Conservation (phyloP, 1,284 basidiomycete species). For the Phlebopus sp. region DNA sequence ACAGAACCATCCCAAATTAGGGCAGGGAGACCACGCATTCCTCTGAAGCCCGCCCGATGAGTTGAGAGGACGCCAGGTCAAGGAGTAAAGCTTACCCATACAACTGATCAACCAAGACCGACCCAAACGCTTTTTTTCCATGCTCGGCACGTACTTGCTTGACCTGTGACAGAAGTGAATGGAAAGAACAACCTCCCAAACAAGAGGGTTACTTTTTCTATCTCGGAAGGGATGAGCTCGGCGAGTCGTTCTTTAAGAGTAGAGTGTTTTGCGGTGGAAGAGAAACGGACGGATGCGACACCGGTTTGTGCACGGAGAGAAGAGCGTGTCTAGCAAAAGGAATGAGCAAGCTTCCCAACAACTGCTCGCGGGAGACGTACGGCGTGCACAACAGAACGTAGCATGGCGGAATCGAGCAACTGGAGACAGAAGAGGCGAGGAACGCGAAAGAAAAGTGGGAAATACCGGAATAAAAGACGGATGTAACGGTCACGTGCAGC, state of each 20-base stretch:
- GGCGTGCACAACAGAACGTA: slow-evolving; percentile 45
- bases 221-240: slow-evolving; percentile 86
- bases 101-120: slow-evolving; percentile 88
- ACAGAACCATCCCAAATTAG: slow-evolving; percentile 97
- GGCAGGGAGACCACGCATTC: slow-evolving; percentile 87
- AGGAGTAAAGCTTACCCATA: slow-evolving; percentile 56
- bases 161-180: slow-evolving; percentile 48
- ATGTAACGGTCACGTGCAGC: slow-evolving; percentile 15
- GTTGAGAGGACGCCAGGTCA: slow-evolving; percentile 3
- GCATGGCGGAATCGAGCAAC: slow-evolving; percentile 17
- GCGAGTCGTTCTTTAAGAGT: slow-evolving; percentile 88
- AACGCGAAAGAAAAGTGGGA: slow-evolving; percentile 17
- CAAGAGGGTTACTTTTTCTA: slow-evolving; percentile 66
- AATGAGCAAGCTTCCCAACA: slow-evolving; percentile 11
- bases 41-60: slow-evolving; percentile 53
- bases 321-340: slow-evolving; percentile 42
- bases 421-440: slow-evolving; percentile 9
- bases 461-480: slow-evolving; percentile 23
- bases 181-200: neutral
- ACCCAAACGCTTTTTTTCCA: slow-evolving; percentile 89
- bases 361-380: slow-evolving; percentile 34
- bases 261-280: slow-evolving; percentile 66
- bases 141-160: slow-evolving; percentile 81
- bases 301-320: slow-evolving; percentile 41
- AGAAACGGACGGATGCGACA: slow-evolving; percentile 53